Evolutionary conservation across 805 yeast species (phyloP).

Genomic region (Kazachstania psychrophila): DNA sequence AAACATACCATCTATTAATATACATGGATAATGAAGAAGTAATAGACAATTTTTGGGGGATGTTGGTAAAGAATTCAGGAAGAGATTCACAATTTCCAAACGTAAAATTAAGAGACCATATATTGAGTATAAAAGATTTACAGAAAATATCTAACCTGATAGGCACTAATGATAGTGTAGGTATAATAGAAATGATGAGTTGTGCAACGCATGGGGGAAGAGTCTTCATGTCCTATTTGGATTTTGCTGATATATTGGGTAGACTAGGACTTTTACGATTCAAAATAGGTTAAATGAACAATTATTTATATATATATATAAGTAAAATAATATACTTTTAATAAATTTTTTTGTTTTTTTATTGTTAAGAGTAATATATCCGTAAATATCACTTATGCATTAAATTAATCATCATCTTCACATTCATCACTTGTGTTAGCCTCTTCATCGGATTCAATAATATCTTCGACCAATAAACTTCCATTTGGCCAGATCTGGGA

Average conservation of each 20-base stretch:
- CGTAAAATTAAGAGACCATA: constrained; percentile 15
- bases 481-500: constrained; percentile 63
- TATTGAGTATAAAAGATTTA: constrained; percentile 33
- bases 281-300: constrained; percentile 5
- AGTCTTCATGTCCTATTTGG: constrained; percentile 33
- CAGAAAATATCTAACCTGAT: constrained; percentile 27
- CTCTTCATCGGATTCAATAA: constrained; percentile 16
- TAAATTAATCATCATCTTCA: too few relatives aligned
- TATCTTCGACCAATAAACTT: constrained; percentile 45
- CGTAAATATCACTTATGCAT: too few relatives aligned
- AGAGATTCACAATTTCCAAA: constrained; percentile 16
- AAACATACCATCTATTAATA: constrained; percentile 35
- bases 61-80: constrained; percentile 26
- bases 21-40: constrained; percentile 31
- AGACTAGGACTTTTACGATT: constrained; percentile 36
- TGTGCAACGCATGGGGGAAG: constrained; percentile 34
- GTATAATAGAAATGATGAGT: constrained; percentile 40
- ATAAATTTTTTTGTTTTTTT: not conserved
- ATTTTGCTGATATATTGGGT: constrained; percentile 42
- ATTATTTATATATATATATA: not conserved
- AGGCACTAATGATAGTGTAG: constrained; percentile 22
- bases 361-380: not conserved
- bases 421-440: too few relatives aligned
- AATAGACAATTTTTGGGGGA: constrained; percentile 36
- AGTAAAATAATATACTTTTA: not conserved